Evolutionary conservation across 164 flowering plant species (phyloP), one percentile per base, ranked within the genome.

Genomic region (Kingdonia uniflora): DNA sequence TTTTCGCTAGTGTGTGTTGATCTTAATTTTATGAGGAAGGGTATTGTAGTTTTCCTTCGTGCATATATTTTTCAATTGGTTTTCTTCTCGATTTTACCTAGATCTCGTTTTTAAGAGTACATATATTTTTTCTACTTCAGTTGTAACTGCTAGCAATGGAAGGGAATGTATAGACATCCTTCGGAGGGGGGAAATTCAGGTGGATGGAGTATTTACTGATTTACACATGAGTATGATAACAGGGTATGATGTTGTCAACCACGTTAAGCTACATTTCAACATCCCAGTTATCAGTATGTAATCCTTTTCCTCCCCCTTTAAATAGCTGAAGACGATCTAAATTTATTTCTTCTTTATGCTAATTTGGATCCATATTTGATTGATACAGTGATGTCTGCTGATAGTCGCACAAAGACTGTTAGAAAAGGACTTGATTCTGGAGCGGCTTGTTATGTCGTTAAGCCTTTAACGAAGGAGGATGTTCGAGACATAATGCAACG

Each of bases 161-260:
- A 39, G 6, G 7, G 53, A 55, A 40, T 64, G 56, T 57, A 22
- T 67, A 15, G 14, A 19, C 14, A 1, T 42, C 6, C 47, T 67
- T 33, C 48, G 43, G 26, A 59, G 65, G 43, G 49, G 11, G 16
- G 23, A 35, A 40, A 59, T 59, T 24, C 14, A 21, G 13, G 56
- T 65, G 11, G 63, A 65, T 37, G 52, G 55, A 16, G 65, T 70
- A 25, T 1, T 70, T 12, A 62, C 53, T 19, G 62, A 65, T 37
- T 49, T 58, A 2, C 56, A 62, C 19, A 58, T 55, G 64, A 59
- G 62, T 2, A 47, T 45, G 14, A 54, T 56, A 62, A 23, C 55
- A 42, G 70, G 67, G n/a, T 38, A 24, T 49, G 58, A 35, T 19
- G 51, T 70, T 6, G 46, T 62, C 15, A 26, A 42, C 1, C 41